Percentiles rank a stretch among this genome's conserved stretches.
These are phyloP conservation scores for Diplodia mutila DNA, from an alignment of 2,329 filamentous ascomycete species.

Conservation along the genomic window DNA sequence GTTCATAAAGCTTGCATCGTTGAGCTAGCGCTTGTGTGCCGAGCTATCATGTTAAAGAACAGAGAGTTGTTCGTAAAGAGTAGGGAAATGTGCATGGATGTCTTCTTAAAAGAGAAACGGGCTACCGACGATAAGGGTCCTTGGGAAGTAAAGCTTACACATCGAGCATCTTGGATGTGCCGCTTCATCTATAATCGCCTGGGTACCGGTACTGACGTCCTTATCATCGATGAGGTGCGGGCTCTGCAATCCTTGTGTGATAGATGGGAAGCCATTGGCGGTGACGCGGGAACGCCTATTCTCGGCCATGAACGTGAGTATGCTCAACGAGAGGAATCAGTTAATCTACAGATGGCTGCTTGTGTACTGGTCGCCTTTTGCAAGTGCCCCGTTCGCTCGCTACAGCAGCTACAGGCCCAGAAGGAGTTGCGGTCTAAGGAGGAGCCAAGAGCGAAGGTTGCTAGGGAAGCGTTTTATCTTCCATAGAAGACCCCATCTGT, in stretches of 20 bases:
- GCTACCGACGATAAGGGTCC: not conserved
- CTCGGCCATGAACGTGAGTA: not conserved
- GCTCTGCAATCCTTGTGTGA: not conserved
- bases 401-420: too few species aligned
- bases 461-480: too few species aligned
- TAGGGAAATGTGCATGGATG: not conserved
- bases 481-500: too few species aligned
- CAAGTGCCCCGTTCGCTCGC: not conserved
- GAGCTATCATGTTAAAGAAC: not conserved
- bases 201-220: not conserved
- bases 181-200: not conserved
- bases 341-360: conserved; percentile 1
- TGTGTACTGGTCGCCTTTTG: conserved; percentile 1
- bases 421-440: too few species aligned
- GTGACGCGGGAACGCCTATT: not conserved
- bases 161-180: not conserved
- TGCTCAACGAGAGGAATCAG: not conserved
- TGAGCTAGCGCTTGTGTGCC: not conserved
- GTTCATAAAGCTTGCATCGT: not conserved
- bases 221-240: not conserved
- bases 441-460: too few species aligned
- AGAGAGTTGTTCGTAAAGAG: not conserved
- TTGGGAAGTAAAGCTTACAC: not conserved
- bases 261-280: not conserved
- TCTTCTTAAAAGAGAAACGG: not conserved